Evolutionary conservation across 441 rosid species (phyloP).

Genomic region (Erysimum pusillum): DNA sequence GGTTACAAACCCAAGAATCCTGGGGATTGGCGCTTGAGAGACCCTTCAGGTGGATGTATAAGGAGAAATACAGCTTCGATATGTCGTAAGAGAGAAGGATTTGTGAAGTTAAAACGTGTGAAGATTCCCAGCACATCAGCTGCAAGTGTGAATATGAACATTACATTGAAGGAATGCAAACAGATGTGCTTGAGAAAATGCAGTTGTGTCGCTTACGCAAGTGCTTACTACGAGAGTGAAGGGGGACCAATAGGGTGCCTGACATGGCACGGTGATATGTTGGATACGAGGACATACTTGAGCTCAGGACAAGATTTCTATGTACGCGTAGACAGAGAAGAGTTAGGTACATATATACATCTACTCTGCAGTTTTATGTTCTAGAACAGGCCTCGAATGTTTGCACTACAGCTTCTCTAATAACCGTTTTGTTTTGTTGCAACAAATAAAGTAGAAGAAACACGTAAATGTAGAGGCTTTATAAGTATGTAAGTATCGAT

Average conservation of each 20-base stretch:
- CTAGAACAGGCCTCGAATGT: too few relatives aligned
- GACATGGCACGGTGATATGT: constrained; percentile 65
- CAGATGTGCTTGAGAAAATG: constrained; percentile 66
- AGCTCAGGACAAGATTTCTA: constrained; percentile 59
- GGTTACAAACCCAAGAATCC: constrained; percentile 69
- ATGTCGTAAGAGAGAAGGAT: constrained; percentile 73
- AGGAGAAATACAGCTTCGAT: constrained; percentile 45
- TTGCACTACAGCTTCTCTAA: neutral
- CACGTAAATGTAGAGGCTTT: neutral
- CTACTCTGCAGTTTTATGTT: neutral
- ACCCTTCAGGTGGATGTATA: constrained; percentile 62
- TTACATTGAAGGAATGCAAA: constrained; percentile 60
- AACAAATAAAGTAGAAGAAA: neutral
- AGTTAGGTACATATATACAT: constrained; percentile 47
- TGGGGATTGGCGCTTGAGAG: constrained; percentile 60
- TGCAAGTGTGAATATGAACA: constrained; percentile 57
- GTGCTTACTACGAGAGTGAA: constrained; percentile 55
- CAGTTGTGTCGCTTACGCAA: constrained; percentile 66
- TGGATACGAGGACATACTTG: constrained; percentile 58
- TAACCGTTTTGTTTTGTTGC: constrained; percentile 8
- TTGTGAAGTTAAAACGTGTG: constrained; percentile 55
- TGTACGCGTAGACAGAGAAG: constrained; percentile 56
- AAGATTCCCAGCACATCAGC: constrained; percentile 66
- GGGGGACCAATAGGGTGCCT: constrained; percentile 68
- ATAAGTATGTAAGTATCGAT: neutral